Evolutionary conservation across 2,329 filamentous ascomycete species (phyloP).

Genomic region (Talaromyces sp.): DNA sequence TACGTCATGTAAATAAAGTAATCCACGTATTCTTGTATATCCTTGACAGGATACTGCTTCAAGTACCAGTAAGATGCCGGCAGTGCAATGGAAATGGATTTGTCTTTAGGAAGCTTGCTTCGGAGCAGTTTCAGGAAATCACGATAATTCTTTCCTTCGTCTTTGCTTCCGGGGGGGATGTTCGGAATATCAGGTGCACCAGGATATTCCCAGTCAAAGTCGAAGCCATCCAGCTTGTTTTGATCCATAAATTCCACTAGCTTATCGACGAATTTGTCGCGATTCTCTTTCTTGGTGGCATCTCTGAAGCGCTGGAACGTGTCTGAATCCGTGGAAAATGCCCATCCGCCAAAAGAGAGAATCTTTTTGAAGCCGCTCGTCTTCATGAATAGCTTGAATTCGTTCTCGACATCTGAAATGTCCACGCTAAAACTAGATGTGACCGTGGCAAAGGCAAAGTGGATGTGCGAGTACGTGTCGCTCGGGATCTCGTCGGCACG

Average conservation of each 20-base stretch:
- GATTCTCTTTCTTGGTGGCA: slow-evolving; percentile 33
- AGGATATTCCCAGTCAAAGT: slow-evolving; percentile 38
- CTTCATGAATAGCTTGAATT: slow-evolving; percentile 30
- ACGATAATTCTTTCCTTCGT: slow-evolving; percentile 33
- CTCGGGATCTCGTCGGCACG: slow-evolving; percentile 16
- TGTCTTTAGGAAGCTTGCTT: slow-evolving; percentile 16
- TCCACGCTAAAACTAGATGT: slow-evolving; percentile 26
- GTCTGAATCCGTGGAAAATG: slow-evolving; percentile 32
- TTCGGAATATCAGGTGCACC: slow-evolving; percentile 30
- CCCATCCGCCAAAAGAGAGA: slow-evolving; percentile 44
- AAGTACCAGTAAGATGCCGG: slow-evolving; percentile 29
- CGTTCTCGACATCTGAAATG: slow-evolving; percentile 17
- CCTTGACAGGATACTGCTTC: slow-evolving; percentile 22
- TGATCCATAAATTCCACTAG: slow-evolving; percentile 37
- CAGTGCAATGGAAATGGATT: slow-evolving; percentile 16
- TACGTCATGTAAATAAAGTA: slow-evolving; percentile 38
- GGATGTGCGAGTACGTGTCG: slow-evolving; percentile 24
- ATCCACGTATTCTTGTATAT: slow-evolving; percentile 23
- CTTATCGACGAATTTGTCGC: slow-evolving; percentile 32
- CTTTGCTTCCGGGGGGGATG: slow-evolving; percentile 23
- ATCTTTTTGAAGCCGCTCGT: slow-evolving; percentile 33
- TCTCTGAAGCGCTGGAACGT: slow-evolving; percentile 38
- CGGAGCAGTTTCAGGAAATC: slow-evolving; percentile 24
- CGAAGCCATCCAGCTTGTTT: slow-evolving; percentile 31
- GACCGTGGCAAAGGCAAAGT: slow-evolving; percentile 32